phyloP scores from a whole-genome alignment of 352 stramenopile genomes.

The Phytophthora constricta region DNA sequence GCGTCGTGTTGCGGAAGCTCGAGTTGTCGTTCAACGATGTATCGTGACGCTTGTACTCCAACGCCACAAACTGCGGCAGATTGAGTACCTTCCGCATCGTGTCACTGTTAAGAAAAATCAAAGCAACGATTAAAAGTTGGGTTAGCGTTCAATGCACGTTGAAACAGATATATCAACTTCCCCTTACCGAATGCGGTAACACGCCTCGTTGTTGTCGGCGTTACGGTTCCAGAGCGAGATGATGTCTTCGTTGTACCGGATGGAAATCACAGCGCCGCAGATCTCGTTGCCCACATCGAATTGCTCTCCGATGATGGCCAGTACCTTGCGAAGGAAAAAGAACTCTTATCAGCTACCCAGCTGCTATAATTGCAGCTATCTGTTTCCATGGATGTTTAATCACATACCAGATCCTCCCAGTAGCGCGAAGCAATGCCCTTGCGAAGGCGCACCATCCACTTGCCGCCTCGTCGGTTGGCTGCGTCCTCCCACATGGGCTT shows the following conservation, averaged over 20 bases:
- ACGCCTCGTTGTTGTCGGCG: conserved; percentile 91
- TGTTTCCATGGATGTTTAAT: background rate
- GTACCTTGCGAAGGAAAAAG: conserved; percentile 51
- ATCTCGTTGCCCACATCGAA: conserved; percentile 96
- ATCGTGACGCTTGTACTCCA: conserved; percentile 94
- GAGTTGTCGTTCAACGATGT: conserved; percentile 84
- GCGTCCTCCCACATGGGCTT: conserved; percentile 95
- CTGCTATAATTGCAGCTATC: background rate
- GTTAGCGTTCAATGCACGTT: too few species aligned
- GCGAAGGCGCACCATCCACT: conserved; percentile 93
- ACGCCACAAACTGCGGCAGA: conserved; percentile 89
- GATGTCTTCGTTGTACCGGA: conserved; percentile 94
- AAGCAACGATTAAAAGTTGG: too few species aligned
- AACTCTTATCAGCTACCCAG: conserved; percentile 3
- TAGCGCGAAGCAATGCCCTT: conserved; percentile 92
- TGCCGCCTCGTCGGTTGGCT: conserved; percentile 90
- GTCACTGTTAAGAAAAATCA: conserved; percentile 55
- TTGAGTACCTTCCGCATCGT: conserved; percentile 91
- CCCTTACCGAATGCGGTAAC: conserved; percentile 78
- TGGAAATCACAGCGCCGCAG: conserved; percentile 90
- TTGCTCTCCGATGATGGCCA: conserved; percentile 94
- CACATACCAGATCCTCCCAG: conserved; percentile 91
- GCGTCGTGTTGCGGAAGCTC: conserved; percentile 81
- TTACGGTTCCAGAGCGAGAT: conserved; percentile 96
- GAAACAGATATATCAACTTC: background rate